These are phyloP conservation scores for Lasiosphaeria ovina DNA, from an alignment of 495 filamentous ascomycete species.

Conservation along the genomic window DNA sequence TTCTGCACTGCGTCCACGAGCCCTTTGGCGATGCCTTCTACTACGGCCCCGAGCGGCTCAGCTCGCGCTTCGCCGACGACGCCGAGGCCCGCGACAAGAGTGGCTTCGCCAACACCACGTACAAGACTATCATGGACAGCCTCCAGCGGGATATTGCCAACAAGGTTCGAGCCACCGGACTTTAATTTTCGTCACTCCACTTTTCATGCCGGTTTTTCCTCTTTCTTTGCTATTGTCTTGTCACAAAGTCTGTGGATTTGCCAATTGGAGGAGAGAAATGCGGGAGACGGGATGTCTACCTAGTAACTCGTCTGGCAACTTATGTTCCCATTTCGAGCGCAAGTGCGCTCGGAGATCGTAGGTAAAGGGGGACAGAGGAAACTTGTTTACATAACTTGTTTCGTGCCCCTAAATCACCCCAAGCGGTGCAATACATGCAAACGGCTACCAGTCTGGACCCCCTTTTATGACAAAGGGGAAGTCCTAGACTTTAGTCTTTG, in stretches of 20 bases:
- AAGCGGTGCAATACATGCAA: neutral
- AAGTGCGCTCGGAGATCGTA: neutral
- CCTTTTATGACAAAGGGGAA: neutral
- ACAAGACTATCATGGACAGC: slow-evolving; percentile 67
- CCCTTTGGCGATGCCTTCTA: slow-evolving; percentile 97
- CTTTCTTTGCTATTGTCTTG: slow-evolving; percentile 6
- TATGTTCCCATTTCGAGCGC: neutral
- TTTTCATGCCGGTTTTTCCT: slow-evolving; percentile 12
- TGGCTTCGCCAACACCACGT: slow-evolving; percentile 76
- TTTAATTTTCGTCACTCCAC: neutral
- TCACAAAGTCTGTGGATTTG: neutral
- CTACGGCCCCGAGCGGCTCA: slow-evolving; percentile 84
- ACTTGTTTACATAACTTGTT: neutral
- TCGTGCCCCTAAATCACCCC: neutral
- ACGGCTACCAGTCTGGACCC: neutral
- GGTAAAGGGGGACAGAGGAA: neutral
- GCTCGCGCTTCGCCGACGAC: slow-evolving; percentile 71
- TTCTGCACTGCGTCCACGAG: slow-evolving; percentile 82
- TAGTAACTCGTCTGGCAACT: neutral
- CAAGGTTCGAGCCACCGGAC: slow-evolving; percentile 40
- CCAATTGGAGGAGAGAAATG: neutral
- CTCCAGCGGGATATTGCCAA: slow-evolving; percentile 60
- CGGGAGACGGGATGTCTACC: neutral
- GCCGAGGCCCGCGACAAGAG: slow-evolving; percentile 63
- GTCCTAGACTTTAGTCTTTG: too few relatives aligned